phyloP scores from a whole-genome alignment of 371 early-diverging fungal species.

The Apophysomyces trapeziformis region DNA sequence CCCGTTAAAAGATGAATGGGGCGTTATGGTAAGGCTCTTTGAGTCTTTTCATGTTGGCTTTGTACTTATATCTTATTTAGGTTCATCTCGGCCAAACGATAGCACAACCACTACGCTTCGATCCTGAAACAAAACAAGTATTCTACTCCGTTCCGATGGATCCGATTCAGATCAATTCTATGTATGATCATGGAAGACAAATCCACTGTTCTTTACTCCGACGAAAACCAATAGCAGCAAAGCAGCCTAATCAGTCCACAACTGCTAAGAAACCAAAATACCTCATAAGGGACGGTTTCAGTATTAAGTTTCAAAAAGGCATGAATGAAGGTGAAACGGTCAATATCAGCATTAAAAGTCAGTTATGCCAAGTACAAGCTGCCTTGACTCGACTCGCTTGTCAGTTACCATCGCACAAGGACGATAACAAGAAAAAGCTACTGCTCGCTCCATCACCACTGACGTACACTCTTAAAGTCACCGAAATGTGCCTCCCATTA shows the following conservation, averaged over 20 bases:
- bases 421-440: slow-evolving; percentile 20
- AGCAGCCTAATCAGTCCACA: neutral
- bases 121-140: slow-evolving; percentile 36
- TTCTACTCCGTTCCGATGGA: slow-evolving; percentile 45
- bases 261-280: slow-evolving; percentile 9
- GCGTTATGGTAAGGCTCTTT: slow-evolving; percentile 40
- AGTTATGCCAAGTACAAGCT: slow-evolving; percentile 41
- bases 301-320: slow-evolving; percentile 47
- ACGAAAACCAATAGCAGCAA: slow-evolving; percentile 14
- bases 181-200: slow-evolving; percentile 50
- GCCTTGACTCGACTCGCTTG: slow-evolving; percentile 31
- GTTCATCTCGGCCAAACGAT: slow-evolving; percentile 44
- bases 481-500: slow-evolving; percentile 46
- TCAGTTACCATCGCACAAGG: slow-evolving; percentile 9
- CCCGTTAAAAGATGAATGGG: slow-evolving; percentile 35
- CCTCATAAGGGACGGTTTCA: slow-evolving; percentile 33
- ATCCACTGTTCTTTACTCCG: slow-evolving; percentile 45
- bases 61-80: slow-evolving; percentile 19
- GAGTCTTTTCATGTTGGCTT: slow-evolving; percentile 4
- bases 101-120: slow-evolving; percentile 42
- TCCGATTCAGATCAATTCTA: slow-evolving; percentile 46
- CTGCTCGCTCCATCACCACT: slow-evolving; percentile 38
- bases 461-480: slow-evolving; percentile 47
- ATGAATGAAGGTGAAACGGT: slow-evolving; percentile 40
- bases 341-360: slow-evolving; percentile 31